Evolutionary conservation across 345 rosid species (phyloP), one percentile per base, ranked within the genome.

Genomic region (Theobroma cacao): DNA sequence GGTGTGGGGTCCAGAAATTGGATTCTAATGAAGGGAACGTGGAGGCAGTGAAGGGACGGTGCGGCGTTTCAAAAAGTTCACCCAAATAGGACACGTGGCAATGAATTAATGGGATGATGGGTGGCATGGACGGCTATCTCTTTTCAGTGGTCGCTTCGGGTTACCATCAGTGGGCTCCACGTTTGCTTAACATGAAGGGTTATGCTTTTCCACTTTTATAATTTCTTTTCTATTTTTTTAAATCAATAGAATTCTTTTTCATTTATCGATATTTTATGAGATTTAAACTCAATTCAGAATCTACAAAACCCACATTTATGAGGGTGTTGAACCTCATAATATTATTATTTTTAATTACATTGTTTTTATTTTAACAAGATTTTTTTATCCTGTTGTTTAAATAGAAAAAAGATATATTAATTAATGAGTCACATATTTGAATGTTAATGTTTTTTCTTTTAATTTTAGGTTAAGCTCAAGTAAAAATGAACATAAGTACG

Each of bases 161-260:
- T 22, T 10, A 33, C 22, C 36, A 47, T 33, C 45, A 45, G 78
- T 62, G 78, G 78, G 78, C 72, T 31, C 78, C 78, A 75, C 70
- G 40, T 28, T 53, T 36, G 11, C 72, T 41, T n/a, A 34, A 40
- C 43, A 18, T 20, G 33, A 5, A 24, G 26, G 26, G 72, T 12
- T 26, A 3, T 30, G 66, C 67, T 30, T 61, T 61, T n/a, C 2
- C 38, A 11, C 5, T 26, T 26, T 59, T 28, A 12, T 17, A 11
- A 11, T 22, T 9, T 58, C 3, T n/a, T 22, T 7, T 58, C 0
- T 0, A 20, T 12, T 40, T 66, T 12, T 17, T 31, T 4, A 2
- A 15, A 18, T 14, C 8, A 18, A 62, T 3, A 28, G 9, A 8
- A 1, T 18, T 10, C 11, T 36, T 36, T 33, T 9, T 33, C 38